These are phyloP conservation scores for Paraurostyla sp. DNA, from an alignment of 73 alveolate species.

Conservation along the genomic window DNA sequence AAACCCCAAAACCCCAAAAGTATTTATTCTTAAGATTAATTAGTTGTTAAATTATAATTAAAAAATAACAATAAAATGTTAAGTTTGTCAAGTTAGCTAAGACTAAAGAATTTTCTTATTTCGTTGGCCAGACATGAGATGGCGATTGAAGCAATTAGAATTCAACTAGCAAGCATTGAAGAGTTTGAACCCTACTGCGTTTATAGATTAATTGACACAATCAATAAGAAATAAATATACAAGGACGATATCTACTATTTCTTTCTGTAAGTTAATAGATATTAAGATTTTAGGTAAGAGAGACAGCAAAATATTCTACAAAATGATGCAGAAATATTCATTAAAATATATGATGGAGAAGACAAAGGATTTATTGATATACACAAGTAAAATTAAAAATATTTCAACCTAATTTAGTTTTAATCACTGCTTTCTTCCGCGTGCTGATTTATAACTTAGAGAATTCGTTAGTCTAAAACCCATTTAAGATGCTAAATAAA, in stretches of 20 bases:
- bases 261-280: conserved; percentile 18
- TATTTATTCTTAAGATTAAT: too few relatives aligned
- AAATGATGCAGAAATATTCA: conserved; percentile 31
- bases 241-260: conserved; percentile 29
- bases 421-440: conserved; percentile 50
- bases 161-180: neutral
- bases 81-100: conserved; percentile 28
- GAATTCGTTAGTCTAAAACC: conserved; percentile 47
- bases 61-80: too few relatives aligned
- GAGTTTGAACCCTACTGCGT: conserved; percentile 60
- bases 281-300: neutral
- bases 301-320: neutral
- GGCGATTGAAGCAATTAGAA: conserved; percentile 37
- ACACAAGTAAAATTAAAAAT: conserved; percentile 26
- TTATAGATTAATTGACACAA: conserved; percentile 55
- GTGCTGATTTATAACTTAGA: conserved; percentile 19
- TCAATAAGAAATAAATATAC: conserved; percentile 27
- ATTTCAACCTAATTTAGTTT: neutral
- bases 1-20: too few relatives aligned
- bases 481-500: neutral
- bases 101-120: conserved; percentile 37
- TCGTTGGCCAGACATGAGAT: conserved; percentile 34
- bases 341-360: conserved; percentile 12
- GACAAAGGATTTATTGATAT: conserved; percentile 37
- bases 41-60: too few relatives aligned